Evolutionary conservation across 805 yeast genomes (phyloP).

Genomic region (Candida dendrica): DNA sequence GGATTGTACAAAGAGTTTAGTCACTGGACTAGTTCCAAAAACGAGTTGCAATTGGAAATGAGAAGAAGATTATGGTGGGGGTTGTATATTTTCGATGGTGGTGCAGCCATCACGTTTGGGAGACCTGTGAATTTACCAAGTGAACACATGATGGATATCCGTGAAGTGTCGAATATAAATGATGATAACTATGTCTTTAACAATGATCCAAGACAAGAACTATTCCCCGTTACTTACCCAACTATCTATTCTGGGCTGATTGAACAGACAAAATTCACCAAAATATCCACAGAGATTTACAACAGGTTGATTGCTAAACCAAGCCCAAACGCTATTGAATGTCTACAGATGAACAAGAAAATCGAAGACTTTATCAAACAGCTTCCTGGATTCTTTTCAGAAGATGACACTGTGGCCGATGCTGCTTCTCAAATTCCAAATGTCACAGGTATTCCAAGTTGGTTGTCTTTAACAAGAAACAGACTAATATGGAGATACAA

Average conservation of each 20-base stretch:
- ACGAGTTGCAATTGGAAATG: slow-evolving; percentile 41
- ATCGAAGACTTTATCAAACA: slow-evolving; percentile 32
- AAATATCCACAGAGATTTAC: slow-evolving; percentile 40
- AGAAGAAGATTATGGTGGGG: slow-evolving; percentile 68
- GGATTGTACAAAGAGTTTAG: slow-evolving; percentile 54
- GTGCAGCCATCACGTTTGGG: slow-evolving; percentile 58
- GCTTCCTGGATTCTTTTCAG: slow-evolving; percentile 42
- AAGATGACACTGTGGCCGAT: slow-evolving; percentile 27
- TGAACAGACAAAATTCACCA: slow-evolving; percentile 44
- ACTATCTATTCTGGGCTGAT: slow-evolving; percentile 54
- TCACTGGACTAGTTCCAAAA: slow-evolving; percentile 29
- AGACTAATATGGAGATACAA: slow-evolving; percentile 53
- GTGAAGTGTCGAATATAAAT: slow-evolving; percentile 42
- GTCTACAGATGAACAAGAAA: slow-evolving; percentile 37
- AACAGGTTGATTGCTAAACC: slow-evolving; percentile 40
- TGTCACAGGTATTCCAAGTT: slow-evolving; percentile 29
- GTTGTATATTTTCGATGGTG: slow-evolving; percentile 53
- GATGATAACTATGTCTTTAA: slow-evolving; percentile 27
- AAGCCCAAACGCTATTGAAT: slow-evolving; percentile 41
- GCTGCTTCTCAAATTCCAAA: slow-evolving; percentile 16
- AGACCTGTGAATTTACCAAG: slow-evolving; percentile 52
- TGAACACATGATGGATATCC: slow-evolving; percentile 38
- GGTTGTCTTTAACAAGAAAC: slow-evolving; percentile 48
- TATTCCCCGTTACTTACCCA: slow-evolving; percentile 28
- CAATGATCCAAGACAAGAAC: slow-evolving; percentile 10